Evolutionary conservation across 192 early-diverging fungal genomes (phyloP).

Genomic region (Allomyces javanicus): DNA sequence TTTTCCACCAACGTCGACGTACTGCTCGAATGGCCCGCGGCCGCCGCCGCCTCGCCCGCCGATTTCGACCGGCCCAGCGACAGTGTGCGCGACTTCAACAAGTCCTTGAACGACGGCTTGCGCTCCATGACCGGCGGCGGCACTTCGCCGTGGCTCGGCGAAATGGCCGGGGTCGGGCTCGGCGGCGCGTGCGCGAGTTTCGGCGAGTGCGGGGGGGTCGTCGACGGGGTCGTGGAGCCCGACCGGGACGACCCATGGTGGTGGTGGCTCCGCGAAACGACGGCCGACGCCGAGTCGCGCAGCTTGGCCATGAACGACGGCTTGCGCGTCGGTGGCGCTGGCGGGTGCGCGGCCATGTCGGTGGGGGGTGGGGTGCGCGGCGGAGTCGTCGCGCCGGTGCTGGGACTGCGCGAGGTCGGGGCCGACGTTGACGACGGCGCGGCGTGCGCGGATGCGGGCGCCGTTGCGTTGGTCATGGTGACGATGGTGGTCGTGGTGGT

Average conservation of each 20-base stretch:
- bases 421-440: neutral
- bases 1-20: slow-evolving; percentile 36
- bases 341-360: neutral
- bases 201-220: neutral
- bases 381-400: no score
- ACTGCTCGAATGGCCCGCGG: neutral
- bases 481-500: neutral
- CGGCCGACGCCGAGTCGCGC: neutral
- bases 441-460: neutral
- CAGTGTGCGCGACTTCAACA: neutral
- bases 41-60: neutral
- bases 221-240: neutral
- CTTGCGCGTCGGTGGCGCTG: neutral
- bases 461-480: neutral
- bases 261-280: neutral
- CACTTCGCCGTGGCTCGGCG: neutral
- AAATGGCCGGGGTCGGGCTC: neutral
- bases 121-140: neutral
- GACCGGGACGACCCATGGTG: neutral
- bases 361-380: no score
- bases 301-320: neutral
- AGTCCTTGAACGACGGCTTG: neutral
- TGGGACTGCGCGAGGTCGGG: neutral
- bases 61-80: neutral
- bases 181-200: neutral